Evolutionary conservation across 208 protist genomes (phyloP), one percentile per base, ranked within the genome.

Genomic region (Leptomonas pyrrhocoris): DNA sequence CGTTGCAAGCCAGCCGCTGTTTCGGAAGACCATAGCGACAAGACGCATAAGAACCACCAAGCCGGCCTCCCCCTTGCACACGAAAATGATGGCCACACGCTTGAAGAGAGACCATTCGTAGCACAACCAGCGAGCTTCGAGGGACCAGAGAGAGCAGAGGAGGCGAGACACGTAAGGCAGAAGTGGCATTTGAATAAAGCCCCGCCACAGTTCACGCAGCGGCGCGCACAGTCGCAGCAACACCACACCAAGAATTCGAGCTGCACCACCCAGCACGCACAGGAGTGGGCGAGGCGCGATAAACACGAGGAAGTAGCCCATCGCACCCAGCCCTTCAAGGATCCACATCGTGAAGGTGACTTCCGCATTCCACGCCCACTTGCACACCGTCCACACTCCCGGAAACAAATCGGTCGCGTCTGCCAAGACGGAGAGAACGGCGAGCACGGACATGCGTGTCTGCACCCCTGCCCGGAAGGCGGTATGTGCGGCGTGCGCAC

Each of bases 391-490:
- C 79, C 83, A 89, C 59, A 92, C 67, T 51, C 86, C 89, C 0
- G 89, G 86, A 28, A 94, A 70, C 46, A 90, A 45, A 63, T 90
- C 85, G n/a, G 88, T 25, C 19, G 72, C 75, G 36, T 92, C 89
- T 25, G 79, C 30, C 19, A 55, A 30, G 15, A 67, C 66, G 4
- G 71, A 69, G 15, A 77, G 30, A 11, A 76, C 60, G 6, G 78
- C 58, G n/a, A 34, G 57, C n/a, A 73, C 45, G 13, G 53, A 63
- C 40, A 64, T 54, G 7, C 68, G 80, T 49, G 77, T 59, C 42
- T 59, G 48, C 23, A 57, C 73, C 12, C 86, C 89, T 21, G 81
- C 38, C n/a, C 38, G n/a, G 66, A 81, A 88, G 30, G 68, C 54
- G n/a, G 59, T 15, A 27, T 42, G 40, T 15, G 49, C 15, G n/a